phyloP scores from a whole-genome alignment of 257 asterid genomes.

The Mentha longifolia region DNA sequence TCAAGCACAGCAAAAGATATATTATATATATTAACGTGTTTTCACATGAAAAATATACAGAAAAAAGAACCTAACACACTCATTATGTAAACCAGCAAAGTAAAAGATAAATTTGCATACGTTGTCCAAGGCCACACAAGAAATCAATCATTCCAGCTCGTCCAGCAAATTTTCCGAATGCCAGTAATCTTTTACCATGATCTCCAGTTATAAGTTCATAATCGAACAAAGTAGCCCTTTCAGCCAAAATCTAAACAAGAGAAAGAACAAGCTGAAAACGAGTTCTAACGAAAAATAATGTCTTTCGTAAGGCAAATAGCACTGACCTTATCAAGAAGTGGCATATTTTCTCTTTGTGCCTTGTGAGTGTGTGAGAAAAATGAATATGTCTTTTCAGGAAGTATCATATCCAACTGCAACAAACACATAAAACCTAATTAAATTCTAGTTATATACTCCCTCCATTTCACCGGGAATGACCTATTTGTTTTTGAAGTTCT shows the following conservation, averaged over 20 bases:
- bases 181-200: slow-evolving; percentile 81
- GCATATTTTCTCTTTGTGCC: slow-evolving; percentile 96
- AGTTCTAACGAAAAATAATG: neutral
- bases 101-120: slow-evolving; percentile 33
- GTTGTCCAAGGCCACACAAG: slow-evolving; percentile 80
- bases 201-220: slow-evolving; percentile 94
- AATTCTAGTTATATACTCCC: slow-evolving; percentile 23
- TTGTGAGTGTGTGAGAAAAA: slow-evolving; percentile 98
- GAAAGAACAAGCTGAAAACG: slow-evolving; percentile 21
- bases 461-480: too few species aligned
- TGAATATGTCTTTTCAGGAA: slow-evolving; percentile 81
- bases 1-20: too few species aligned
- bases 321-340: slow-evolving; percentile 89
- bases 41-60: too few species aligned
- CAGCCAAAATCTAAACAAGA: slow-evolving; percentile 64
- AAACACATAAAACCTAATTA: neutral
- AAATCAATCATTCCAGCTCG: slow-evolving; percentile 92
- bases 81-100: too few species aligned
- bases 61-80: too few species aligned
- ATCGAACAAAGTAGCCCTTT: slow-evolving; percentile 82
- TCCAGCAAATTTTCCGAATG: slow-evolving; percentile 95
- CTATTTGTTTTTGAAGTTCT: too few species aligned
- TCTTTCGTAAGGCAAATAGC: slow-evolving; percentile 1
- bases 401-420: slow-evolving; percentile 94
- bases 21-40: too few species aligned